Conservation (phyloP, 805 yeast species). For the Scheffersomyces coipomensis region DNA sequence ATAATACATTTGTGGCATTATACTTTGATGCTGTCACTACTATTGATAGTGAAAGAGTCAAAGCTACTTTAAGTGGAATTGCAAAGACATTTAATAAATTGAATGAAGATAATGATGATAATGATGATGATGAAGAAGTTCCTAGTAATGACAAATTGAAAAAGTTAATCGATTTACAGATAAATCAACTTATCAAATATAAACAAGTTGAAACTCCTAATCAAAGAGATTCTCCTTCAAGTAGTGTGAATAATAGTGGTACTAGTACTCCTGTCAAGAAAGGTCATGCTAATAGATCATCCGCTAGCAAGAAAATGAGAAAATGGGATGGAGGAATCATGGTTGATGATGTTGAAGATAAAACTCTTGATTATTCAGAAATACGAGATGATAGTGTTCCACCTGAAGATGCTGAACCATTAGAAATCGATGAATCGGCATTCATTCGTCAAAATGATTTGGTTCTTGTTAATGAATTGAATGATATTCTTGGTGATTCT, state of each 20-base stretch:
- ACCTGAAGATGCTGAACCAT: slow-evolving; percentile 5
- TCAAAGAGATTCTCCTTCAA: not conserved
- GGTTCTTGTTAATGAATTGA: slow-evolving; percentile 39
- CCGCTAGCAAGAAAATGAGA: slow-evolving; percentile 34
- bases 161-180: slow-evolving; percentile 36
- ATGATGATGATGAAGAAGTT: slow-evolving; percentile 7
- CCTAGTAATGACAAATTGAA: slow-evolving; percentile 21
- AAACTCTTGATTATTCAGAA: slow-evolving; percentile 33
- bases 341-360: slow-evolving; percentile 23
- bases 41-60: slow-evolving; percentile 37
- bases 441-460: slow-evolving; percentile 37
- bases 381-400: slow-evolving; percentile 9
- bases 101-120: slow-evolving; percentile 18
- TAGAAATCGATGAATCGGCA: slow-evolving; percentile 28
- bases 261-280: slow-evolving; percentile 8
- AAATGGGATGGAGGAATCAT: slow-evolving; percentile 42
- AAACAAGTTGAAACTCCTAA: slow-evolving; percentile 11
- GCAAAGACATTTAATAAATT: slow-evolving; percentile 31
- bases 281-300: not conserved
- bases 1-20: slow-evolving; percentile 29
- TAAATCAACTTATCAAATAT: slow-evolving; percentile 34
- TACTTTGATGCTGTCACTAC: slow-evolving; percentile 40
- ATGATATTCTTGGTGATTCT: slow-evolving; percentile 35
- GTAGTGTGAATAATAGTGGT: slow-evolving; percentile 6
- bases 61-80: slow-evolving; percentile 27